Conservation (phyloP, 768 basidiomycete genomes). For the Obba rivulosa region DNA sequence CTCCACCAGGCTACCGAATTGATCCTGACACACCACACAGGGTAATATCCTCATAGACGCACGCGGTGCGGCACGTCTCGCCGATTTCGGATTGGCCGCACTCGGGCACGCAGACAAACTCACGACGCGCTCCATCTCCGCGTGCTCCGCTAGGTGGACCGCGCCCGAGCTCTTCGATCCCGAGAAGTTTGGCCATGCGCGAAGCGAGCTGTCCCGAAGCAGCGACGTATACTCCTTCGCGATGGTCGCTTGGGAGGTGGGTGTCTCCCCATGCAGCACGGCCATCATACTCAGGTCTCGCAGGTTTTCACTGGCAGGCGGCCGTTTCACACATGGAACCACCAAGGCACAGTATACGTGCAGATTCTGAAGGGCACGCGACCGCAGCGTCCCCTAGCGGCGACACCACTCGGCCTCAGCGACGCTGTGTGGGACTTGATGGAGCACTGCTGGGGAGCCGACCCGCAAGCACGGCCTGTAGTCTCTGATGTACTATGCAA, state of each 20-base stretch:
- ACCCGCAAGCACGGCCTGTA: neutral
- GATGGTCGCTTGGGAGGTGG: too few relatives aligned
- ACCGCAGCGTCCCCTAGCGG: neutral
- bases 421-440: conserved; percentile 3
- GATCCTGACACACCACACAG: neutral
- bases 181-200: neutral
- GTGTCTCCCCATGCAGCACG: too few relatives aligned
- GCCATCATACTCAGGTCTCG: too few relatives aligned
- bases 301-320: neutral
- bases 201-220: neutral
- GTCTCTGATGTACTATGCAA: neutral
- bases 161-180: neutral
- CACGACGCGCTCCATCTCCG: neutral
- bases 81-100: neutral
- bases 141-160: neutral
- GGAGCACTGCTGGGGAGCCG: conserved; percentile 1
- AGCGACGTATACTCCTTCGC: conserved; percentile 5
- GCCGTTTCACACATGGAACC: neutral
- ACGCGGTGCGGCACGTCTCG: neutral
- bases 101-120: neutral
- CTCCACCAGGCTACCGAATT: neutral
- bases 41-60: neutral
- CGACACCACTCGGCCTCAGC: neutral
- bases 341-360: neutral
- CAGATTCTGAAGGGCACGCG: neutral